Evolutionary conservation across 108 stramenopile genomes (phyloP).

Genomic region (Pseudonitzschia multistriata): DNA sequence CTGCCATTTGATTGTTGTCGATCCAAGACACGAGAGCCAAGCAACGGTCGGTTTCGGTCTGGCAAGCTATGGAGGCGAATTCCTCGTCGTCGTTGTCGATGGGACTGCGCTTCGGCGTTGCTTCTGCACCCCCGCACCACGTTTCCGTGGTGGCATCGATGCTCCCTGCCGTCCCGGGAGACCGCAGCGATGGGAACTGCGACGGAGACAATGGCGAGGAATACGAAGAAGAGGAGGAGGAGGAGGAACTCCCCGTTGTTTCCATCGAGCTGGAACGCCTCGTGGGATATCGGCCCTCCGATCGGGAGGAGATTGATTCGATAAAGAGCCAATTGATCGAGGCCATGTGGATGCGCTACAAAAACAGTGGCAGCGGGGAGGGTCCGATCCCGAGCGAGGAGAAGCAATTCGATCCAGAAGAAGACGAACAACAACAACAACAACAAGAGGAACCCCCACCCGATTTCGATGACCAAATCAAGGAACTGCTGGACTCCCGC

Average conservation of each 20-base stretch:
- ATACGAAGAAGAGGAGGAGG: neutral
- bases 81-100: too few species aligned
- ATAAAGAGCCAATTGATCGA: conserved; percentile 20
- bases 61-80: too few species aligned
- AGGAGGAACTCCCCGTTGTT: conserved; percentile 21
- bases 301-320: conserved; percentile 14
- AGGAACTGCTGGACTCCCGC: conserved; percentile 29
- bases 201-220: neutral
- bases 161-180: too few species aligned
- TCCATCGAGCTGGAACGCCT: conserved; percentile 30
- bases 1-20: too few species aligned
- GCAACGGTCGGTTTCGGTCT: too few species aligned
- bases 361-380: neutral
- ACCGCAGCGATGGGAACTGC: too few species aligned
- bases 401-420: neutral
- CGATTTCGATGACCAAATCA: conserved; percentile 39
- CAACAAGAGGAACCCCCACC: conserved; percentile 9
- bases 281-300: conserved; percentile 35
- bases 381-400: neutral
- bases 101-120: too few species aligned
- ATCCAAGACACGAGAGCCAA: too few species aligned
- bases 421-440: conserved; percentile 6
- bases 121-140: too few species aligned
- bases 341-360: conserved; percentile 41
- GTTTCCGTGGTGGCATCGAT: too few species aligned